Evolutionary conservation across 2,329 filamentous ascomycete genomes (phyloP).

Genomic region (Botryotinia calthae): DNA sequence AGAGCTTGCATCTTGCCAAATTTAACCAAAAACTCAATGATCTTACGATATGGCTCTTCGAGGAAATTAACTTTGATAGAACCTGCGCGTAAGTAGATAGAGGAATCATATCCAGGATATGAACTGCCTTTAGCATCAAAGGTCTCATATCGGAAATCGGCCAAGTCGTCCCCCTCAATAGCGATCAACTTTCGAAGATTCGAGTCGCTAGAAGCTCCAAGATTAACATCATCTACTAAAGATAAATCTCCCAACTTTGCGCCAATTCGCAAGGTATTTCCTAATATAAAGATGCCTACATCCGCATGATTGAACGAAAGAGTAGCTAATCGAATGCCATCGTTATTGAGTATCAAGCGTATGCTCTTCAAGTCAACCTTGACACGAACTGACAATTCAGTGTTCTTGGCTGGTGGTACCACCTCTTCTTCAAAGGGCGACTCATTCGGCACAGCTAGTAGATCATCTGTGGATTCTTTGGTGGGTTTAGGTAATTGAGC

Average conservation of each 20-base stretch:
- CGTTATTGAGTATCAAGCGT: constrained; percentile 91
- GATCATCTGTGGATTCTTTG: constrained; percentile 36
- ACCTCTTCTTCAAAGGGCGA: constrained; percentile 30
- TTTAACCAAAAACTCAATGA: constrained; percentile 96
- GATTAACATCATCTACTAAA: constrained; percentile 89
- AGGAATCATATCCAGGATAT: constrained; percentile 94
- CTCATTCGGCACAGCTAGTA: constrained; percentile 9
- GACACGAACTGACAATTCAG: constrained; percentile 66
- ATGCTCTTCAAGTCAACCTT: constrained; percentile 94
- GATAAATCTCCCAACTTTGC: constrained; percentile 84
- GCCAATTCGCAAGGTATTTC: constrained; percentile 81
- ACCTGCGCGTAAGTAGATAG: constrained; percentile 83
- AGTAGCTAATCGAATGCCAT: constrained; percentile 91
- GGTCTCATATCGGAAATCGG: constrained; percentile 96
- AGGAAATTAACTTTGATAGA: constrained; percentile 97
- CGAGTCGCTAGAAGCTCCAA: constrained; percentile 79
- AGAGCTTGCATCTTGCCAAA: constrained; percentile 99
- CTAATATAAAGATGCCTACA: constrained; percentile 82
- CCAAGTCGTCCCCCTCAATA: constrained; percentile 92
- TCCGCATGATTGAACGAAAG: constrained; percentile 90
- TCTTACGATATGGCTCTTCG: constrained; percentile 96
- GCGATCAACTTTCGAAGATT: constrained; percentile 82
- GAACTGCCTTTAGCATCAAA: constrained; percentile 70
- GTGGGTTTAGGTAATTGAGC: constrained; percentile 42
- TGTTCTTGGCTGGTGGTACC: constrained; percentile 22